phyloP scores from a whole-genome alignment of 2,329 filamentous ascomycete species.

The Phyllosticta paracitricarpa region DNA sequence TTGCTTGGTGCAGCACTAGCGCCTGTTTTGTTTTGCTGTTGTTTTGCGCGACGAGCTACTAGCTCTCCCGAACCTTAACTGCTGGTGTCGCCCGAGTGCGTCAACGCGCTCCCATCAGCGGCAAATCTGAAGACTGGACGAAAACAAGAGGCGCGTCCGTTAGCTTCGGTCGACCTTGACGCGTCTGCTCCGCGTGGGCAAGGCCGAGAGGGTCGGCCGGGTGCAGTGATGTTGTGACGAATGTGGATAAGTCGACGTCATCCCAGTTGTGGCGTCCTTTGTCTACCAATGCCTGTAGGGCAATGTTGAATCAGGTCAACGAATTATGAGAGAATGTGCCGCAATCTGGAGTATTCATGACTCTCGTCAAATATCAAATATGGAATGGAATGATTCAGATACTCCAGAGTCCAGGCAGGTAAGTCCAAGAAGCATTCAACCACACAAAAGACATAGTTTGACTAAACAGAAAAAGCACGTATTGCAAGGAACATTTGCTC shows the following conservation, averaged over 20 bases:
- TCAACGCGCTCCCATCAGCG: neutral
- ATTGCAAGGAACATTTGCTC: neutral
- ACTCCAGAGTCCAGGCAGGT: too few species aligned
- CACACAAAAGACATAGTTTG: too few species aligned
- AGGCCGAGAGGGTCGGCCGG: neutral
- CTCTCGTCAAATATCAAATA: too few species aligned
- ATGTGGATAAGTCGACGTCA: neutral
- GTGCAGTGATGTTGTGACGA: neutral
- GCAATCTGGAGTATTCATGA: too few species aligned
- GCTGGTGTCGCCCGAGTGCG: neutral
- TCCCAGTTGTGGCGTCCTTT: neutral
- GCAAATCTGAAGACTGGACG: neutral
- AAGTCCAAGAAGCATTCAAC: too few species aligned
- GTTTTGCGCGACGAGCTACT: neutral
- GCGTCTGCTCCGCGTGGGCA: neutral
- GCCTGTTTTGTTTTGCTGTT: neutral
- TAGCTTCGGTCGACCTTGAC: neutral
- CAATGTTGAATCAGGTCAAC: too few species aligned
- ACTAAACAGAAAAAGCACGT: neutral
- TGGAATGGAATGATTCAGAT: too few species aligned
- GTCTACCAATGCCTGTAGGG: too few species aligned
- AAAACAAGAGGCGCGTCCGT: neutral
- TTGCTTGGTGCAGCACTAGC: neutral
- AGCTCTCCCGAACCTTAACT: neutral
- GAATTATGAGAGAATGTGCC: too few species aligned